Evolutionary conservation across 2,329 filamentous ascomycete genomes (phyloP), one percentile per base, ranked within the genome.

Genomic region (Fusarium heterosporum): DNA sequence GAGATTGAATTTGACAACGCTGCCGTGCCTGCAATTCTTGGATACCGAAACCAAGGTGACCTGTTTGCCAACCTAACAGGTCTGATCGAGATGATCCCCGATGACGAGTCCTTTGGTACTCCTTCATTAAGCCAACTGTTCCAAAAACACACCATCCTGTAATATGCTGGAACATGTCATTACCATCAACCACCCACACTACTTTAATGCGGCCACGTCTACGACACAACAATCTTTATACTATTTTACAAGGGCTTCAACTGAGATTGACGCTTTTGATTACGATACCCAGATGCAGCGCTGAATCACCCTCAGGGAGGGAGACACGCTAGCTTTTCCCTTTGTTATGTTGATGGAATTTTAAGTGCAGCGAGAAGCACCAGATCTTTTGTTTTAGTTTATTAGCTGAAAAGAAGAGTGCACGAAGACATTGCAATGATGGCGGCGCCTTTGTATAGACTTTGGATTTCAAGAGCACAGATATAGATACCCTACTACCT

Each of bases 1-100:
- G 94, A 97, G 59, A 96, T 97, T 36, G 94, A 98, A 77, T 97
- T 98, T 83, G 93, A 97, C 76, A 88, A 91, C 59, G 91, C 93
- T 30, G 90, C 90, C 43, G 91, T 97, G 3, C 96, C 96, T 1
- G 93, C 96, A 6, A 83, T 98, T 36, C 83, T 98, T 47, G 95
- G 92, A 12, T 99, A 99, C 82, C 89, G 89, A 59, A 92, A 90
- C 73, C 88, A 90, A 74, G 94, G 93, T 52, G 94, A 98, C 68
- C 89, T 97, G 68, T 93, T 98, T 72, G 92, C 93, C 67, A 96
- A 94, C 73, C 83, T 98, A 51, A 92, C 96, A 0, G 94, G 95
- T 54, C 85, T 98, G 50, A 87, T 96, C 65, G 89, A 93, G 74
- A 91, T 96, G 84, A 91, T 97, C 46, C 93, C 94, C 2, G 87